Evolutionary conservation across 768 basidiomycete species (phyloP).

Genomic region (Phlebiopsis flavidoalba): DNA sequence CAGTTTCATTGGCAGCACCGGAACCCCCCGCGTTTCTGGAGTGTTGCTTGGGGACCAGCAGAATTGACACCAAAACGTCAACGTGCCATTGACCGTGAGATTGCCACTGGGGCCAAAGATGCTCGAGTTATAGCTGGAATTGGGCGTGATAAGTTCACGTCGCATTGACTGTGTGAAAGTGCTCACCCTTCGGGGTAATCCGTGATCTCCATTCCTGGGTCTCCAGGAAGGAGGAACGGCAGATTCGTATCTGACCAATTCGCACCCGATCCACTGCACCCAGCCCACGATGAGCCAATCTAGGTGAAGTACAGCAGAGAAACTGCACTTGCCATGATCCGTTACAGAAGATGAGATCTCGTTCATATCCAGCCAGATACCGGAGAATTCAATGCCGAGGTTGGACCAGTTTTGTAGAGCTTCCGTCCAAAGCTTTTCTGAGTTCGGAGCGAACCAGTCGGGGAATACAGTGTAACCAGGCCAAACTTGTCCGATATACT

Average conservation of each 20-base stretch:
- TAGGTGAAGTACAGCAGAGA: neutral
- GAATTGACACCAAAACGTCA: constrained; percentile 38
- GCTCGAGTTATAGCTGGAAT: constrained; percentile 52
- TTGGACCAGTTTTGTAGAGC: constrained; percentile 50
- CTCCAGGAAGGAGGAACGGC: constrained; percentile 54
- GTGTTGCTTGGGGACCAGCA: constrained; percentile 16
- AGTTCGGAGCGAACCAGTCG: constrained; percentile 54
- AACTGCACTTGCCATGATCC: constrained; percentile 42
- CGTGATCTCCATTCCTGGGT: constrained; percentile 44
- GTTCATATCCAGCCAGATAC: constrained; percentile 71
- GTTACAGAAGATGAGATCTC: constrained; percentile 60
- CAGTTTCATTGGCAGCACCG: constrained; percentile 44
- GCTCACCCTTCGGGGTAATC: constrained; percentile 67
- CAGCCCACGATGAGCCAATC: neutral
- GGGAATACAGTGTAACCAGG: constrained; percentile 70
- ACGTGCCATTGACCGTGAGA: constrained; percentile 62
- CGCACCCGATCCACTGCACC: constrained; percentile 47
- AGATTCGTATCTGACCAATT: constrained; percentile 49
- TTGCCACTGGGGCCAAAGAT: constrained; percentile 69
- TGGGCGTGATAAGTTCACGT: neutral
- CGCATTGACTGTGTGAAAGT: too few relatives aligned
- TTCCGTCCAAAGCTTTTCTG: constrained; percentile 57
- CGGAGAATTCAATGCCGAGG: constrained; percentile 50
- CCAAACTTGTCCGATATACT: constrained; percentile 75
- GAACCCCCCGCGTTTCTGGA: constrained; percentile 41